These are phyloP conservation scores for Colletotrichum spinosum DNA, from an alignment of 2,329 filamentous ascomycete species.

Conservation along the genomic window DNA sequence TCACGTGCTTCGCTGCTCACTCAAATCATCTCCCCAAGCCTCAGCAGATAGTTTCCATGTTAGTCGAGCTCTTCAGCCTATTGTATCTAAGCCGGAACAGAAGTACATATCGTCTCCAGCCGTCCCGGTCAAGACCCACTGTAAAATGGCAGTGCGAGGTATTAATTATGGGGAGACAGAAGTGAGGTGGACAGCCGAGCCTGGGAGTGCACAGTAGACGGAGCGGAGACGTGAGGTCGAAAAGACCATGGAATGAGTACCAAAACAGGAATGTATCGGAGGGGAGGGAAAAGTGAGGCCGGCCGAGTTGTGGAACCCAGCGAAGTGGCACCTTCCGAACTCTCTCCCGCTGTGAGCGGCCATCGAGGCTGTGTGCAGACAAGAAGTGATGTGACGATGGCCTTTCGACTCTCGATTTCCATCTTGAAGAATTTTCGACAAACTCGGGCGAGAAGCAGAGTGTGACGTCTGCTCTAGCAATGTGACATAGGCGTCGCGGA, in stretches of 20 bases:
- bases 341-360: slow-evolving; percentile 23
- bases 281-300: slow-evolving; percentile 18
- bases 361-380: not conserved
- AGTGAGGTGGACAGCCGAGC: slow-evolving; percentile 2
- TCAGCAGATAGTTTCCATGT: too few species aligned
- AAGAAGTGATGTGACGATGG: too few species aligned
- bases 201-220: slow-evolving; percentile 3
- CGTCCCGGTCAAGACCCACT: slow-evolving; percentile 23
- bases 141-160: slow-evolving; percentile 29
- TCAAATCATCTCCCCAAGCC: too few species aligned
- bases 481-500: too few species aligned
- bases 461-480: too few species aligned
- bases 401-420: too few species aligned
- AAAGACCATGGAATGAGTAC: slow-evolving; percentile 11
- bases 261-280: slow-evolving; percentile 27
- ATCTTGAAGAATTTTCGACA: too few species aligned
- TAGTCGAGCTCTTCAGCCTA: too few species aligned
- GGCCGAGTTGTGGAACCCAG: slow-evolving; percentile 10
- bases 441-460: too few species aligned
- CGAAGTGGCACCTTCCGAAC: slow-evolving; percentile 19
- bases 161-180: slow-evolving; percentile 5
- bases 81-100: too few species aligned
- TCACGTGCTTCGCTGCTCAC: too few species aligned
- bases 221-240: slow-evolving; percentile 1
- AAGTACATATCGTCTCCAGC: slow-evolving; percentile 10